Conservation (phyloP, 2,329 filamentous ascomycete genomes). For the Botrytis cinerea region DNA sequence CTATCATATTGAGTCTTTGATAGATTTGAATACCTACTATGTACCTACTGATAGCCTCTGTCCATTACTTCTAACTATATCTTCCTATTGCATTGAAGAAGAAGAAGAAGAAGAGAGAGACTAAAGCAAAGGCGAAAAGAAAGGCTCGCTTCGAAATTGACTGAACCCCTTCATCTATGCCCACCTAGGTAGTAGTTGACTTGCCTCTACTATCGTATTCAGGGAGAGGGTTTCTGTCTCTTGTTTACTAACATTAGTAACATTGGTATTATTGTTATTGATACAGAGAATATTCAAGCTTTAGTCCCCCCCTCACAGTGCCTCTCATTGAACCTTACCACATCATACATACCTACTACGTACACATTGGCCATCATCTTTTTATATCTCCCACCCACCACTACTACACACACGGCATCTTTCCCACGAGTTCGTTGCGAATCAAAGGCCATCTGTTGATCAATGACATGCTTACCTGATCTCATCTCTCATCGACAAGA, state of each 20-base stretch:
- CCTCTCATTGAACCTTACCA: background rate
- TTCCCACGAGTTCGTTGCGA: conserved; percentile 14
- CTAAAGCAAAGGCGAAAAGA: background rate
- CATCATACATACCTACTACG: background rate
- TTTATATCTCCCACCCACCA: background rate
- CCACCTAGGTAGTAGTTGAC: background rate
- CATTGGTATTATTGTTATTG: background rate
- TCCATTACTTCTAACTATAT: background rate
- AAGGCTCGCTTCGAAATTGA: conserved; percentile 21
- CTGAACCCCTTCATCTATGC: conserved; percentile 17
- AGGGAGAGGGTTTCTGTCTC: background rate
- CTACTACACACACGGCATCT: background rate
- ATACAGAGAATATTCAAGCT: background rate
- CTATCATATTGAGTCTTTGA: background rate
- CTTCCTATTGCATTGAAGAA: background rate
- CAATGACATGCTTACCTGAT: conserved; percentile 12
- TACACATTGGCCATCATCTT: background rate
- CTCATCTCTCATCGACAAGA: background rate
- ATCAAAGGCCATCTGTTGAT: conserved; percentile 13
- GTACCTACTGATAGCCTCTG: background rate
- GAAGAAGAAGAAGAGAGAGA: too few relatives aligned
- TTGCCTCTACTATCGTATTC: background rate
- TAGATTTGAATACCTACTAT: background rate
- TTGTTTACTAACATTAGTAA: background rate
- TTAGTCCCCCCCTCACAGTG: background rate